Evolutionary conservation across 495 filamentous ascomycete species (phyloP), one percentile per base, ranked within the genome.

Genomic region (Xanthoparmelia taractica): DNA sequence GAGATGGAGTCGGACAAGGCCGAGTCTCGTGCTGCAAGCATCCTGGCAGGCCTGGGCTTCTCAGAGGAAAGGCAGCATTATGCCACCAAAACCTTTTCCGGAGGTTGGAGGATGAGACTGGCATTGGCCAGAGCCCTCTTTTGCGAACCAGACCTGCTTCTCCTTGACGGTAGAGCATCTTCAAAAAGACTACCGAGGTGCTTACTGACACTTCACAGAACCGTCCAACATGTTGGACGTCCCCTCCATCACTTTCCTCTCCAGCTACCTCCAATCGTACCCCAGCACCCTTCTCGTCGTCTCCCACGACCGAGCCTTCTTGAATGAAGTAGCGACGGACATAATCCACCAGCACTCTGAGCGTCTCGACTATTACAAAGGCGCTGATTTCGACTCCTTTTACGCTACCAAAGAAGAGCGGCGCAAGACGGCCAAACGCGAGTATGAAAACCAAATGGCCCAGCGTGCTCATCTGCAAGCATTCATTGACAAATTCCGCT

Each of bases 201-300:
- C 23, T 33, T 29, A 17, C 73, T 79, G 65, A 79, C 58, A 25
- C 47, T 25, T 38, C 36, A 54, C 54, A 84, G 93, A 98, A 84
- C 94, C 94, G 72, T 97, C 95, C 57, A 99, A 99, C 86, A 99
- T 99, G 94, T 92, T 99, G 91, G 94, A 99, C 75, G 94, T 97
- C 65, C 95, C 94, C 10, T 97, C 95, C n/a, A 97, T 97, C 68
- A 96, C 94, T 58, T 99, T 97, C 85, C 82, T 99, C 71, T 89
- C 94, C 18, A 96, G 90, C 70, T 99, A 99, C 69, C 88, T 99
- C 8, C 91, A 96, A 71, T 79, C 80, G 54, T 99, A 99, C 72
- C 92, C 93, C 5, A 96, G 91, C 72, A 97, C 94, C 11, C 83
- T 99, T 27, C 83, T 99, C 12, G 95, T 99, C 59, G 94, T 99